A percentile compares a stretch with the other conserved stretches of the same genome.
Conservation (phyloP, 306 rosid species). For the Trifolium repens region DNA sequence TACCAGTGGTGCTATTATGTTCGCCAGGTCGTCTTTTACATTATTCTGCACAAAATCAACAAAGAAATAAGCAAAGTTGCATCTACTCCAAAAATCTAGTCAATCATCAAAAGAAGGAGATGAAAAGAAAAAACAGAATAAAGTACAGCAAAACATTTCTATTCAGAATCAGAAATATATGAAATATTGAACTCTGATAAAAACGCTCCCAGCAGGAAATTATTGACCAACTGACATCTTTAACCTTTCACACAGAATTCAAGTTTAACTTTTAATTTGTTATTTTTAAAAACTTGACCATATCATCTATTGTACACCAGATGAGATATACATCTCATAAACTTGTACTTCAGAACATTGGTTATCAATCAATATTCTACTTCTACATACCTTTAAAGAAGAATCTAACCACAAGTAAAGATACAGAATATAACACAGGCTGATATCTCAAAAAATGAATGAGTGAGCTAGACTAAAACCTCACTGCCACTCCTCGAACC, state of each 20-base stretch:
- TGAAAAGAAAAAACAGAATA: not conserved
- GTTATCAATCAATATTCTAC: constrained; percentile 12
- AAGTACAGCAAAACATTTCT: constrained; percentile 5
- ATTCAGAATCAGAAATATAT: constrained; percentile 11
- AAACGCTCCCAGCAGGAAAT: not conserved
- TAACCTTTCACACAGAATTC: constrained; percentile 17
- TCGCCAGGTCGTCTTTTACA: constrained; percentile 78
- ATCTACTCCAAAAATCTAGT: constrained; percentile 31
- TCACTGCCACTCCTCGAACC: constrained; percentile 13
- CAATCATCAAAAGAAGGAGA: constrained; percentile 32
- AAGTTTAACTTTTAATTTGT: constrained; percentile 14
- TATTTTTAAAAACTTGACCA: not conserved
- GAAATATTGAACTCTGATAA: constrained; percentile 10
- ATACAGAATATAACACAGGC: not conserved
- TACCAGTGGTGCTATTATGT: constrained; percentile 77
- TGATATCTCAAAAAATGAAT: constrained; percentile 11
- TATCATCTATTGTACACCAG: not conserved
- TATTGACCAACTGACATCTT: constrained; percentile 29
- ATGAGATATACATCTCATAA: constrained; percentile 15
- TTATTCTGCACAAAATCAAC: constrained; percentile 61
- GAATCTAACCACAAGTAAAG: constrained; percentile 13
- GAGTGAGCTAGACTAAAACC: constrained; percentile 28
- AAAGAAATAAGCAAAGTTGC: constrained; percentile 34
- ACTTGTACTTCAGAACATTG: not conserved
- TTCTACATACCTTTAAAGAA: not conserved